Evolutionary conservation across 1,284 basidiomycete genomes (phyloP).

Genomic region (Ustilago xerochloae): DNA sequence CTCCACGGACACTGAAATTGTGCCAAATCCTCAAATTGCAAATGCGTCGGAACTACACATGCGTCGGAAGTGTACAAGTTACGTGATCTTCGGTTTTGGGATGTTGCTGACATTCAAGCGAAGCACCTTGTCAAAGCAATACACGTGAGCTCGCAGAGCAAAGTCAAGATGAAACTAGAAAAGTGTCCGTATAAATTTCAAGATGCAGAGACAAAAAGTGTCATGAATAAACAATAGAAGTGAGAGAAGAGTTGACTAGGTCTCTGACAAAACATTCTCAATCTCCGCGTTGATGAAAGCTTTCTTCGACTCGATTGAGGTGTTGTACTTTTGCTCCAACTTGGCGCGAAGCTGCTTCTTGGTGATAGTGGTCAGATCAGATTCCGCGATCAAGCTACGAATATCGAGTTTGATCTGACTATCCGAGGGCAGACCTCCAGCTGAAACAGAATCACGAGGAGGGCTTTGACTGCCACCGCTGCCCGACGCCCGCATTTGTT

Average conservation of each 20-base stretch:
- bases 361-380: constrained; percentile 61
- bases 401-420: constrained; percentile 59
- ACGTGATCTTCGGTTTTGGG: no score
- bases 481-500: constrained; percentile 11
- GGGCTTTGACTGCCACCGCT: constrained; percentile 26
- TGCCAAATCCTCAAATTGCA: no score
- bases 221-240: neutral
- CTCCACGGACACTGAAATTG: no score
- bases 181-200: neutral
- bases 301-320: constrained; percentile 59
- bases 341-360: constrained; percentile 61
- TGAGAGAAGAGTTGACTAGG: neutral
- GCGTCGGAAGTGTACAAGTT: no score
- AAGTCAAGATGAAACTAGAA: neutral
- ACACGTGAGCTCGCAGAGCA: no score
- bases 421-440: constrained; percentile 52
- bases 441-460: constrained; percentile 25
- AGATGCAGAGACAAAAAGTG: neutral
- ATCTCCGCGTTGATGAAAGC: constrained; percentile 63
- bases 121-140: no score
- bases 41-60: no score
- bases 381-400: constrained; percentile 55
- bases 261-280: constrained; percentile 49
- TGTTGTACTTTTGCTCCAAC: constrained; percentile 56
- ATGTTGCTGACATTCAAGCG: no score